Evolutionary conservation across 352 stramenopile species (phyloP), one percentile per base, ranked within the genome.

Genomic region (Pythium pectinolyticum): DNA sequence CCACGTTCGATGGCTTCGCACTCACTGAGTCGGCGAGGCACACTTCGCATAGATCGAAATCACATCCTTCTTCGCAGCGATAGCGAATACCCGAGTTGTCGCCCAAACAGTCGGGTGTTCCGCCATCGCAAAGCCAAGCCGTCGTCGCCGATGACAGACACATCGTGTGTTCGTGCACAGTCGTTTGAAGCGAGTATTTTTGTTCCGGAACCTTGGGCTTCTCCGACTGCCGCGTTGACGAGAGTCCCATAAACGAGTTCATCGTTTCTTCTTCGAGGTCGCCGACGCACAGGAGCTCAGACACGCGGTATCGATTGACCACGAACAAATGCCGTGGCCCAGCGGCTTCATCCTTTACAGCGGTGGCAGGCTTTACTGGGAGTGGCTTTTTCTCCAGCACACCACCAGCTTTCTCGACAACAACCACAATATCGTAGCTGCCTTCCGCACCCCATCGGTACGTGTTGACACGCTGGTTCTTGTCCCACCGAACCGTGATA

Each of bases 381-480:
- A 92, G 69, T 37, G 67, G 70, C 32, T 86, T 86, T 20, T 72
- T 81, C 40, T 86, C 70, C 24, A 89, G 1, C 22, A 78, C 51
- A 41, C 66, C 40, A 4, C 74, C 78, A 51, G 78, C 50, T 45
- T 80, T 80, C 70, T 89, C 82, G 20, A 78, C 22, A n/a, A 93
- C 77, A 17, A 91, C 73, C 19, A 87, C 71, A 57, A 93, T 72
- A 57, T 93, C 84, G 57, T 86, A 93, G 70, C 84, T 91, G 11
- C 70, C 69, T 69, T 92, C 82, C 14, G 84, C 82, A 22, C 84
- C 84, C 84, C 84, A 93, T 27, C 84, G 69, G 61, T 93, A 93
- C 17, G 84, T 93, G 54, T 93, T 93, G 53, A 91, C 81, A n/a
- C 84, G 78, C 30, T 90, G 80, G 30, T 86, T 89, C 40, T 89